A percentile compares a stretch with the other conserved stretches of the same genome.
Conservation (phyloP, 306 rosid species). For the Cucurbita maxima region DNA sequence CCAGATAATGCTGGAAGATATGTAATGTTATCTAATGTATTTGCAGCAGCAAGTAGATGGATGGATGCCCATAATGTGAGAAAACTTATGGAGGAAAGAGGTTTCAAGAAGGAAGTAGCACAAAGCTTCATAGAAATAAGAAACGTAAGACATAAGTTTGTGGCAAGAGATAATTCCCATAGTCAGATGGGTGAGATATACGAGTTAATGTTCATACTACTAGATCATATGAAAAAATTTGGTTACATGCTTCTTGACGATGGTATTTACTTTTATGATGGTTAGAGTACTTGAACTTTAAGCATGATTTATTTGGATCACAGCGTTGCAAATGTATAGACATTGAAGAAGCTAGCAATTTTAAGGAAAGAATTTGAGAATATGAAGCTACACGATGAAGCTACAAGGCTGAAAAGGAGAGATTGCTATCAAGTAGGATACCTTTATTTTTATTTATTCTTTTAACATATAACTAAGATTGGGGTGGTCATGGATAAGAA, state of each 20-base stretch:
- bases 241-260: slow-evolving; percentile 26
- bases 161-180: slow-evolving; percentile 34
- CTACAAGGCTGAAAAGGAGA: not conserved
- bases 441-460: not conserved
- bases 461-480: not conserved
- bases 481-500: not conserved
- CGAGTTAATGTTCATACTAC: slow-evolving; percentile 23
- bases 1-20: slow-evolving; percentile 46
- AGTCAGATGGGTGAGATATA: slow-evolving; percentile 28
- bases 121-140: slow-evolving; percentile 50
- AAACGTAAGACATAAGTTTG: slow-evolving; percentile 31
- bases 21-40: slow-evolving; percentile 48
- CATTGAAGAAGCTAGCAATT: not conserved
- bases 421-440: not conserved
- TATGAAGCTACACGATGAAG: not conserved
- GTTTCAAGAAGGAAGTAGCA: slow-evolving; percentile 42
- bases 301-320: not conserved
- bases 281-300: not conserved
- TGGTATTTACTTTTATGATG: slow-evolving; percentile 14
- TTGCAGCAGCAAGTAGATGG: slow-evolving; percentile 49
- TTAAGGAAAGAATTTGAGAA: not conserved
- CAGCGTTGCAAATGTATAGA: not conserved
- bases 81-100: slow-evolving; percentile 25
- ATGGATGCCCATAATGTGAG: slow-evolving; percentile 31
- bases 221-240: slow-evolving; percentile 30